Conservation (phyloP, 2,329 filamentous ascomycete genomes). For the Dactylellina cionopaga region DNA sequence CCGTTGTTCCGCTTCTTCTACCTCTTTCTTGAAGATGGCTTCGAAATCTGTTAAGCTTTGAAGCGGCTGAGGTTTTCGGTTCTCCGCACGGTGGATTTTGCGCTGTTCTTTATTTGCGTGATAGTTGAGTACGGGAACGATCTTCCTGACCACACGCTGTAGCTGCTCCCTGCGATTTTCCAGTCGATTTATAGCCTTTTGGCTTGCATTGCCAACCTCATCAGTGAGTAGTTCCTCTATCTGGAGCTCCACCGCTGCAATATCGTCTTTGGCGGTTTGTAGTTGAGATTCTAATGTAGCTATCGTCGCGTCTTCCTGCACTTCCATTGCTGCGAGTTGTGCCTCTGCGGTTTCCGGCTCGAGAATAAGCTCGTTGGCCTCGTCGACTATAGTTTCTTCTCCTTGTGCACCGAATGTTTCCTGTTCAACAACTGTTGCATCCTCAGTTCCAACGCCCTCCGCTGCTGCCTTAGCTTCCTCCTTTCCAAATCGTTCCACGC, state of each 20-base stretch:
- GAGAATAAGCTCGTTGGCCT: neutral
- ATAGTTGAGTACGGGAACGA: slow-evolving; percentile 27
- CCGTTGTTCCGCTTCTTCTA: neutral
- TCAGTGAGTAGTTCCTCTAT: slow-evolving; percentile 10
- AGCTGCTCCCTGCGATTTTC: slow-evolving; percentile 10
- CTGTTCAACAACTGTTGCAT: neutral
- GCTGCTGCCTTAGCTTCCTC: slow-evolving; percentile 11
- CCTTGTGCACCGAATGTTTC: neutral
- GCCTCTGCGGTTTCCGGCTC: slow-evolving; percentile 12
- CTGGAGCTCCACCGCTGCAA: slow-evolving; percentile 3
- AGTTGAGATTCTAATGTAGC: slow-evolving; percentile 4
- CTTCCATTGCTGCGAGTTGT: slow-evolving; percentile 21
- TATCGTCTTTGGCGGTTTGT: slow-evolving; percentile 16
- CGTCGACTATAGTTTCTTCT: slow-evolving; percentile 4
- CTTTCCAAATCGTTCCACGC: slow-evolving; percentile 60
- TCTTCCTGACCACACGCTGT: slow-evolving; percentile 7
- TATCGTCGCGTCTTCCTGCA: neutral
- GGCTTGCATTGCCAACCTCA: slow-evolving; percentile 9
- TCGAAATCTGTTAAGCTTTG: slow-evolving; percentile 31
- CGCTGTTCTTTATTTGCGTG: slow-evolving; percentile 26
- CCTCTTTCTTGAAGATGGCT: neutral
- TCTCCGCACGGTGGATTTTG: slow-evolving; percentile 12
- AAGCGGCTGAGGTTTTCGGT: slow-evolving; percentile 2
- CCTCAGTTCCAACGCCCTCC: too few species aligned
- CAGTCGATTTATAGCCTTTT: slow-evolving; percentile 17